A percentile compares a stretch with the other conserved stretches of the same genome.
These are phyloP conservation scores for Puccinia novopanici DNA, from an alignment of 1,284 basidiomycete genomes.

Conservation along the genomic window DNA sequence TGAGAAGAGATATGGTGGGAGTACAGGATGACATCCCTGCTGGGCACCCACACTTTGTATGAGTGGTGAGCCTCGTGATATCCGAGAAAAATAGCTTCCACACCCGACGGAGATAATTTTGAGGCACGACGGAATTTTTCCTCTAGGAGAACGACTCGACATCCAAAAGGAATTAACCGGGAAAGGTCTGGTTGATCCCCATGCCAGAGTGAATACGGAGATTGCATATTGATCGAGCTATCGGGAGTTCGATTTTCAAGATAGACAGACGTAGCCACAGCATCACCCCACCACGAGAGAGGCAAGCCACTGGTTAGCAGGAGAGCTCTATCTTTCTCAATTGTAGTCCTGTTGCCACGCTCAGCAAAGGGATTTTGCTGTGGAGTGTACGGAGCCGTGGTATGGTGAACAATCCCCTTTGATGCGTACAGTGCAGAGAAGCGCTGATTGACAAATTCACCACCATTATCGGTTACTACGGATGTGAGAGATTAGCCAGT, in stretches of 20 bases:
- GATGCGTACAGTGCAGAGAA: background rate
- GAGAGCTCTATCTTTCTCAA: background rate
- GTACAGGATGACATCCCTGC: background rate
- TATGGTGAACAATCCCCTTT: background rate
- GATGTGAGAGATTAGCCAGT: background rate
- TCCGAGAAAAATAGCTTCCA: background rate
- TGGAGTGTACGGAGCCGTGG: background rate
- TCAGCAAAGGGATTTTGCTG: conserved; percentile 24
- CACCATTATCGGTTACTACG: conserved; percentile 16
- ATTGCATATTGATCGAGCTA: background rate
- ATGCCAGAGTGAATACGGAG: background rate
- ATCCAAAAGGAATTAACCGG: background rate
- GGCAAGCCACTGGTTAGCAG: background rate
- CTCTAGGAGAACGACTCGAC: background rate
- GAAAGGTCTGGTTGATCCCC: background rate
- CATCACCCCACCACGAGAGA: conserved; percentile 16
- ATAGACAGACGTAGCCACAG: conserved; percentile 5
- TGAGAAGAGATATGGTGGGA: conserved; percentile 1
- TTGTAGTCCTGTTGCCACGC: conserved; percentile 4
- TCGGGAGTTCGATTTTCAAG: conserved; percentile 14
- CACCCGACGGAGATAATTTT: background rate
- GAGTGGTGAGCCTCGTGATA: background rate
- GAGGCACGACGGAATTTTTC: background rate
- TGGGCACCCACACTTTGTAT: conserved; percentile 8
- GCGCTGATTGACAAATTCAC: background rate